Evolutionary conservation across 345 rosid genomes (phyloP), one percentile per base, ranked within the genome.

Genomic region (Euphorbia pulcherrima): DNA sequence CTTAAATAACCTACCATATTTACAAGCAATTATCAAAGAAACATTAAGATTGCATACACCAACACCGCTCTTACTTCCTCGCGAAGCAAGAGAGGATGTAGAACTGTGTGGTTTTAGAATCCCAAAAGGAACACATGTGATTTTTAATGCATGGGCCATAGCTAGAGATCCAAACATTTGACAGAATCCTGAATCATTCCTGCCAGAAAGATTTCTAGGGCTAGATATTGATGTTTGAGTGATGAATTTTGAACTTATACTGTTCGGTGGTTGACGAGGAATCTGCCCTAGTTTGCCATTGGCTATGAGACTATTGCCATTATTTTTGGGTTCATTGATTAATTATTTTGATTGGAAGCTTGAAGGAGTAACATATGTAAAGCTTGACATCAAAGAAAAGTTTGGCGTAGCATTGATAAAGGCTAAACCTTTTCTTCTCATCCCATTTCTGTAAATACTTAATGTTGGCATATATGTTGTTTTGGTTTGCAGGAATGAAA

Each of bases 141-240:
- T 4, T 64, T 11, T 82, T 9, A 81, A 81, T 4, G 37, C 37
- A 33, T 33, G 37, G 37, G 37, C 37, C 37, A 33, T 33, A 33
- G 84, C 83, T 16, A 46, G 56, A 47, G 40, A 63, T 20, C 37
- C 55, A 46, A 47, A 16, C 17, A 0, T 44, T 1, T 46, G 55
- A 26, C 37, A 46, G 26, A 14, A 64, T 28, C 56, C 41, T 3
- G 2, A 27, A 2, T 47, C 47, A 11, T 64, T 64, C 20, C 9
- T 46, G 6, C 68, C 54, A 14, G 56, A 64, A 20, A 64, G 54
- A 48, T 64, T 47, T 20, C 26, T 64, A 39, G 55, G 56, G 3
- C 48, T 16, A 8, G 3, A 29, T 18, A 64, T 44, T 1, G 69
- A 66, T 50, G 59, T 26, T 41, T 9, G 26, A 37, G 69, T 59